Percentiles rank a stretch among this genome's conserved stretches.
Evolutionary conservation across 2,329 filamentous ascomycete species (phyloP).

Genomic region (Aspergillus tanneri): DNA sequence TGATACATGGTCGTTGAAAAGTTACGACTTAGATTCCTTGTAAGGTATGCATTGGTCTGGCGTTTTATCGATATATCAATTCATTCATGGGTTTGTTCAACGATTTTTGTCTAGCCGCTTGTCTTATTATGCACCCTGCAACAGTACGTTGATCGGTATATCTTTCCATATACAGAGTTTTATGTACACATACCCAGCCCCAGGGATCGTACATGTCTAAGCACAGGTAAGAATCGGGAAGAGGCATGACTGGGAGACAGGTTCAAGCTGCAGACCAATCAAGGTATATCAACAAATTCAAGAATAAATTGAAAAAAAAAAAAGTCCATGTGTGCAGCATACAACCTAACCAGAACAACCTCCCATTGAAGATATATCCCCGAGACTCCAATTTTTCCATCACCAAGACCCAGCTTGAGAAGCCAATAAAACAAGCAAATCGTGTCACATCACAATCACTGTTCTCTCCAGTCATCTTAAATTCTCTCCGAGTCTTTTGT

Average conservation of each 20-base stretch:
- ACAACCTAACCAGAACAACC: conserved; percentile 3
- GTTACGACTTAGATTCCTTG: too few relatives aligned
- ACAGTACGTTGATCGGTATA: too few relatives aligned
- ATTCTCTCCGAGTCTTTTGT: conserved; percentile 5
- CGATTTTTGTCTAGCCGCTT: too few relatives aligned
- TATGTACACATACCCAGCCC: neutral
- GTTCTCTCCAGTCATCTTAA: conserved; percentile 13
- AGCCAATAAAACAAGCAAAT: conserved; percentile 11
- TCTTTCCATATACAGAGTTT: neutral
- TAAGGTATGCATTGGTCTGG: too few relatives aligned
- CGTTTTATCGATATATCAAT: too few relatives aligned
- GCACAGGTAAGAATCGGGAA: neutral
- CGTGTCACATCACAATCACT: conserved; percentile 23
- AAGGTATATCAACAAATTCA: neutral
- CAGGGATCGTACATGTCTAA: neutral
- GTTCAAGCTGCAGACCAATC: neutral
- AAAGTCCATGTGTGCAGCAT: neutral
- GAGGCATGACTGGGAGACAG: neutral
- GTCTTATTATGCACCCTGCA: too few relatives aligned
- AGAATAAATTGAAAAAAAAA: neutral
- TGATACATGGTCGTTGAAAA: too few relatives aligned
- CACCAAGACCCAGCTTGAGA: conserved; percentile 11
- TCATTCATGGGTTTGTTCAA: too few relatives aligned
- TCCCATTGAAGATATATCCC: conserved; percentile 2
- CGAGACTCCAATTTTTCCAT: conserved; percentile 19